Evolutionary conservation across 805 yeast genomes (phyloP), one percentile per base, ranked within the genome.

Genomic region (Kazachstania kunashirensis): DNA sequence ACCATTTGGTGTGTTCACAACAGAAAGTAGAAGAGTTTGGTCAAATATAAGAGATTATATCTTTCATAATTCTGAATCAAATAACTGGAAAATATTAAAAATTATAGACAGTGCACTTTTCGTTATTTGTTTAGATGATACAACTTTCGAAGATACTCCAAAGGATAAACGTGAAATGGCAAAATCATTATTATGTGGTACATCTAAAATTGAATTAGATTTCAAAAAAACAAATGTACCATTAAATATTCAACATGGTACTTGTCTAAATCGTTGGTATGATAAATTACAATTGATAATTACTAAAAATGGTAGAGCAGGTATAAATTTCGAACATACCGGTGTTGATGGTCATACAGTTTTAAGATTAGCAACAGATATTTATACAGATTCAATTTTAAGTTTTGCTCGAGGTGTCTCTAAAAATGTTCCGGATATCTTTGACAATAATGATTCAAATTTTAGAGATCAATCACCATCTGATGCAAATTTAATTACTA

Each of bases 271-370:
- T 60, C 67, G 96, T 56, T 86, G 95, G 96, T 86, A 85, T 56
- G 96, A 86, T 61, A 86, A 86, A 61, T 62, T 86, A 45, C 96
- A 86, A 59, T 70, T 86, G 46, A 86, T 86, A 37, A 75, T 86
- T 38, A 84, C 95, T 4, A 75, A 77, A 55, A 84, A 86, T 58
- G 94, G 94, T 17, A 82, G 83, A 59, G 95, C 92, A 2, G 96
- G 96, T 20, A 78, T 86, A 46, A 86, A 88, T 58, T 86, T 86
- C 55, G 96, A 86, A 53, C 92, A 86, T 53, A 82, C 96, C 0
- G 95, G 95, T 48, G 94, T 86, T 19, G 96, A 86, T 61, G 96
- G 96, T 39, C 96, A 86, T 58, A 86, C 96, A 0, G 95, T 86
- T 4, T 64, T 86, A 46, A 64, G 96, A 45, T 80, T 82, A 64